A percentile compares a stretch with the other conserved stretches of the same genome.
Conservation (phyloP, 768 basidiomycete genomes). For the Grammothele lineata region DNA sequence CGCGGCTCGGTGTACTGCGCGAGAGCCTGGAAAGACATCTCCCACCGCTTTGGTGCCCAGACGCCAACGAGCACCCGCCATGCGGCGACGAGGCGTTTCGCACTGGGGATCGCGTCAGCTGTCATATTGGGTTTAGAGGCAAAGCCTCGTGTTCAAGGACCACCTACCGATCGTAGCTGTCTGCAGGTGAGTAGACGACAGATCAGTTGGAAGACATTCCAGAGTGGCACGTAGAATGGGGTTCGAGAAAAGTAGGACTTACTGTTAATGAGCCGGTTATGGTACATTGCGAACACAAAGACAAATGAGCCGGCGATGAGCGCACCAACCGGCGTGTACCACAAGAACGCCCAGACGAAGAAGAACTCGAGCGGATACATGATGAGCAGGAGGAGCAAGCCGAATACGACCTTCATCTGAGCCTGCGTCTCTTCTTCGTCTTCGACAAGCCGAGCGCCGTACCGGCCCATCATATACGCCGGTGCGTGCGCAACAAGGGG, state of each 20-base stretch:
- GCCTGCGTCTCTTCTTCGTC: constrained; percentile 94
- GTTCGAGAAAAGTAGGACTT: constrained; percentile 30
- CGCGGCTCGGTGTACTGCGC: constrained; percentile 66
- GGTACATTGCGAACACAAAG: constrained; percentile 80
- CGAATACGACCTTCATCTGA: constrained; percentile 94
- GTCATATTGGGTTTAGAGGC: not conserved
- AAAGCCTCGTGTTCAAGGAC: not conserved
- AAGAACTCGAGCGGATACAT: constrained; percentile 86
- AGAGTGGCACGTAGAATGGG: not conserved
- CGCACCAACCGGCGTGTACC: constrained; percentile 71
- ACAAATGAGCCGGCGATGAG: constrained; percentile 64
- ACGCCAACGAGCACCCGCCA: constrained; percentile 97
- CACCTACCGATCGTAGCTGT: constrained; percentile 73
- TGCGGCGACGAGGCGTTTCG: constrained; percentile 85
- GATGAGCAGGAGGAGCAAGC: constrained; percentile 69
- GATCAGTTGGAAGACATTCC: too few species aligned
- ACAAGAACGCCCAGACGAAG: constrained; percentile 79
- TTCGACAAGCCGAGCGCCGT: constrained; percentile 70
- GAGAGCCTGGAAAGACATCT: constrained; percentile 71
- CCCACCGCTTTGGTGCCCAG: constrained; percentile 85
- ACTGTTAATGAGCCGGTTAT: constrained; percentile 83
- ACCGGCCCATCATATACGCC: constrained; percentile 74
- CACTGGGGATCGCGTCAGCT: constrained; percentile 38
- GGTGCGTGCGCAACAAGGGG: constrained; percentile 84
- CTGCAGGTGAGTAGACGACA: constrained; percentile 29